These are phyloP conservation scores for Candolleomyces aberdarensis DNA, from an alignment of 768 basidiomycete species.

Conservation along the genomic window DNA sequence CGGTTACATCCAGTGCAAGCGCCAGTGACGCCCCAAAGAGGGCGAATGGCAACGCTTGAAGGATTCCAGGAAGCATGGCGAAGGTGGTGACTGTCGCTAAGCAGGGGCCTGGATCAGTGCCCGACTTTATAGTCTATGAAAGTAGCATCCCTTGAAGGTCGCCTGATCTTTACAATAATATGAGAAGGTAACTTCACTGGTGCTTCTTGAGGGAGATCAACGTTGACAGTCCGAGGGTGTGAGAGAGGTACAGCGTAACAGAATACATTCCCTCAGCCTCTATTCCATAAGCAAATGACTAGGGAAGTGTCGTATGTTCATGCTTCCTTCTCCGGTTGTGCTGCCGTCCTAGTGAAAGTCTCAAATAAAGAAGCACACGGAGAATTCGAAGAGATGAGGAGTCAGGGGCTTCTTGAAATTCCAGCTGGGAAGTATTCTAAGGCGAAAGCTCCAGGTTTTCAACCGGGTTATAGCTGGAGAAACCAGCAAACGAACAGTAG, in stretches of 20 bases:
- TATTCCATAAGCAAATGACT: no score
- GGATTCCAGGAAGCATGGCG: background rate
- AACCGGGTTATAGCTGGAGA: background rate
- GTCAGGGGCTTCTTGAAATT: background rate
- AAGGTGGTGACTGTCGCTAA: background rate
- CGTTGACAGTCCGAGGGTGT: no score
- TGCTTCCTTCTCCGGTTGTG: no score
- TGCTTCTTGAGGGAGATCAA: background rate
- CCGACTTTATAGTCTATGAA: background rate
- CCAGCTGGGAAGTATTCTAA: no score
- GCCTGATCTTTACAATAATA: background rate
- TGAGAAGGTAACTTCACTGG: no score
- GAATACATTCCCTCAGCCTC: no score
- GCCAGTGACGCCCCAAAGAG: background rate
- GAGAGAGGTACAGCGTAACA: no score
- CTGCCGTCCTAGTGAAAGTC: no score
- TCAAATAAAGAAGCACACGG: no score
- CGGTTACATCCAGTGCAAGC: conserved; percentile 28
- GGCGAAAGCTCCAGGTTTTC: background rate
- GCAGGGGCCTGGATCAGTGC: no score
- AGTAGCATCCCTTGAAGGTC: background rate
- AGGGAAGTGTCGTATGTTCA: no score
- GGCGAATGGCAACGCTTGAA: background rate
- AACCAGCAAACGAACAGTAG: background rate
- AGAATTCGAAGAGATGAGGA: background rate